Base-by-base conservation (phyloP, 257 asterid species). In the Leptodermis oblonga region DNA sequence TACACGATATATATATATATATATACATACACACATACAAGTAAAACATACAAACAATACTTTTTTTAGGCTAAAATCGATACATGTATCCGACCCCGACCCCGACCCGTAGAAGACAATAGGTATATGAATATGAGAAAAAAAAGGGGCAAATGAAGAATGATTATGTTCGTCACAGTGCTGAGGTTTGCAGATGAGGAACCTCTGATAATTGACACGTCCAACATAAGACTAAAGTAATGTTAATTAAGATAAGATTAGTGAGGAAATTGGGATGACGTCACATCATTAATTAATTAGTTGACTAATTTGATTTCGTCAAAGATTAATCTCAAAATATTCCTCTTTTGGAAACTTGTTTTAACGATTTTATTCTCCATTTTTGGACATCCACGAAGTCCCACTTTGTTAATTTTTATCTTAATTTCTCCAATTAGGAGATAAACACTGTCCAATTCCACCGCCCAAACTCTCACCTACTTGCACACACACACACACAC, bases 321-420 rank as follows among this genome's bases (percentile, higher is more conserved):
- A 31, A 62, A n/a, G 14, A 65, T 34, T 68, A 71, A 61, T 62
- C 69, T 48, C 63, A 37, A 48, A 12, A 43, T 70, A 60, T 70
- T 67, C 22, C 46, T 30, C 37, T 15, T 70, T 69, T 46, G 17
- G 68, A 15, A 46, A 45, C 58, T 13, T 30, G 41, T 7, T 26
- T 9, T 17, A 18, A 65, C 2, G 8, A 6, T n/a, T 12, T 11
- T 39, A 22, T 62, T 22, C 68, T 43, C 53, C 53, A 22, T n/a
- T 62, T 39, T 53, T 52, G 53, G 51, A 18, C 72, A 28, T 68
- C 13, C 64, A 8, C 54, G 23, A n/a, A n/a, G n/a, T n/a, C n/a
- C n/a, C n/a, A n/a, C n/a, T n/a, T n/a, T n/a, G n/a, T n/a, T n/a
- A n/a, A n/a, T n/a, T n/a, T n/a, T n/a, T n/a, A n/a, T n/a, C n/a